Conservation (phyloP, 306 rosid genomes). For the Cajanus cajan region DNA sequence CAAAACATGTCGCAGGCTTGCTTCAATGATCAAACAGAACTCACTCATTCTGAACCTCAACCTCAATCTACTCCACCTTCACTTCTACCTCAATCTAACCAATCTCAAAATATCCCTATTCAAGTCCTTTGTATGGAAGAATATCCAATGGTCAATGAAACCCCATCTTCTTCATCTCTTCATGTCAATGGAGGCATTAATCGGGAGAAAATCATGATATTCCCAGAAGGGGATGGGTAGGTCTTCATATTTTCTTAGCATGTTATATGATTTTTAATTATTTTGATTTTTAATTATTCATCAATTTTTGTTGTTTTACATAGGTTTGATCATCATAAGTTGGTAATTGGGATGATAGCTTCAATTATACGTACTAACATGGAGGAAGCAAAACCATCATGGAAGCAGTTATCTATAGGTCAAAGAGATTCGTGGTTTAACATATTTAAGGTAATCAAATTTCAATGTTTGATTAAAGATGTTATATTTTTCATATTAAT, state of each 20-base stretch:
- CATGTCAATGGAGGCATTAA: background rate
- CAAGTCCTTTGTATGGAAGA: background rate
- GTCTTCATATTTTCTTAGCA: background rate
- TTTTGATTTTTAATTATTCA: background rate
- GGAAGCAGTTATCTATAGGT: too few species aligned
- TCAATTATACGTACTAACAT: too few species aligned
- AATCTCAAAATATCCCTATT: background rate
- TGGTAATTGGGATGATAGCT: too few species aligned
- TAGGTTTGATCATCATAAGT: too few species aligned
- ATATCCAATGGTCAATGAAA: background rate
- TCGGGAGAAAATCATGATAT: background rate
- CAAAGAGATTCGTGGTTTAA: too few species aligned
- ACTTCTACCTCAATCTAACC: background rate
- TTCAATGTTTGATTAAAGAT: too few species aligned
- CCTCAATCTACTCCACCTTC: background rate
- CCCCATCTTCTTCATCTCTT: background rate
- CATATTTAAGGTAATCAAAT: too few species aligned
- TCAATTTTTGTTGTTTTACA: too few species aligned
- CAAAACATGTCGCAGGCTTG: background rate
- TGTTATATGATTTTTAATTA: background rate
- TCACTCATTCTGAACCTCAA: background rate
- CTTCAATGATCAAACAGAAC: background rate
- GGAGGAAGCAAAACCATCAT: too few species aligned
- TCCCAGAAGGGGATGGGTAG: constrained; percentile 32
- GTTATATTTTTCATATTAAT: too few species aligned